phyloP scores from a whole-genome alignment of 2,329 filamentous ascomycete genomes.

The Penicillium sp. region DNA sequence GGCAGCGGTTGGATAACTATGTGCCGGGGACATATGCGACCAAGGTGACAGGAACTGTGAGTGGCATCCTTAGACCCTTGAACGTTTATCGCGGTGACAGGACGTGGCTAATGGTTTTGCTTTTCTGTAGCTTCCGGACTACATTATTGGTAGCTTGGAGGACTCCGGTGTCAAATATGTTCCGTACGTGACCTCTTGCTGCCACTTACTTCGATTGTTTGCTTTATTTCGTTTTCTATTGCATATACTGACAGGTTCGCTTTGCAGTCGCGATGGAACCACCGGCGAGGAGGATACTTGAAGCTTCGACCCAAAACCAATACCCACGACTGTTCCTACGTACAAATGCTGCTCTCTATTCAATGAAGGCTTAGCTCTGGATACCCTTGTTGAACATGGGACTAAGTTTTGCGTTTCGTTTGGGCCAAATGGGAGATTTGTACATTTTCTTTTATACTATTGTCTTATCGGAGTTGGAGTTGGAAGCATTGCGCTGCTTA shows the following conservation, averaged over 20 bases:
- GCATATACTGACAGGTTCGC: constrained; percentile 7
- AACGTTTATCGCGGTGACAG: neutral
- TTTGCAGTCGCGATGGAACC: constrained; percentile 46
- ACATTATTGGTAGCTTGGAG: constrained; percentile 57
- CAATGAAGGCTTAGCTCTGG: neutral
- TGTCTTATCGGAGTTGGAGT: constrained; percentile 20
- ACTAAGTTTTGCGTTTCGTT: neutral
- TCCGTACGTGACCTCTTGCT: constrained; percentile 45
- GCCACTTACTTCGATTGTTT: neutral
- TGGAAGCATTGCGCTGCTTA: constrained; percentile 22
- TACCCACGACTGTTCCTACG: neutral
- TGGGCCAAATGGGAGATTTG: neutral
- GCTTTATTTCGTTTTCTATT: neutral
- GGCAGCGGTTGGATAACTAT: constrained; percentile 88
- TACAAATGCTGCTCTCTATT: neutral
- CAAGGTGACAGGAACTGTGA: constrained; percentile 80
- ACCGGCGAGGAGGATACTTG: constrained; percentile 42
- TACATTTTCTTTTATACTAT: neutral
- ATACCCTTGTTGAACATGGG: neutral
- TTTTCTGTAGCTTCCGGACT: constrained; percentile 52
- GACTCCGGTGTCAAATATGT: constrained; percentile 63
- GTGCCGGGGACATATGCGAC: constrained; percentile 88
- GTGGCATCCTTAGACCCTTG: constrained; percentile 23
- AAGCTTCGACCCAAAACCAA: neutral
- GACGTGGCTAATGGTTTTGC: neutral